A percentile compares a stretch with the other conserved stretches of the same genome.
phyloP scores from a whole-genome alignment of 495 filamentous ascomycete species.

The Neurospora sp. region DNA sequence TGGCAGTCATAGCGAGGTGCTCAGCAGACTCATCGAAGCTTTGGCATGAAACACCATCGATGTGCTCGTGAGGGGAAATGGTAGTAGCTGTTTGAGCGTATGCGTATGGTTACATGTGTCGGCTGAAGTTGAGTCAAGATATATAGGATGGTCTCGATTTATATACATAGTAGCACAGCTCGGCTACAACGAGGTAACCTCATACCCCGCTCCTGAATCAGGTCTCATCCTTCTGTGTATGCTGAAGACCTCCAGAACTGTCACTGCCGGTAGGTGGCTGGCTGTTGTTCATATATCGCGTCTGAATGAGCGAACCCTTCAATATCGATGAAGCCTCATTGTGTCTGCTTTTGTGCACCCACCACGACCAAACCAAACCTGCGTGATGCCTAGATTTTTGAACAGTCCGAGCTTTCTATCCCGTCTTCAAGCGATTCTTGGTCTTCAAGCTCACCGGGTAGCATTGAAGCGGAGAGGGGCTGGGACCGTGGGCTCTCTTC shows the following conservation, averaged over 20 bases:
- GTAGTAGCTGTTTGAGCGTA: not conserved
- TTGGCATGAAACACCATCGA: not conserved
- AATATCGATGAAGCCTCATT: not conserved
- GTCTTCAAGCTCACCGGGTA: not conserved
- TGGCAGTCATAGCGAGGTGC: not conserved
- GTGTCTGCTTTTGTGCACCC: not conserved
- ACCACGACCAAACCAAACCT: not conserved
- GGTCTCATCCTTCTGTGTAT: not conserved
- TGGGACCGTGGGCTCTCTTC: not conserved
- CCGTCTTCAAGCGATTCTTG: not conserved
- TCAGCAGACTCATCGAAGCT: not conserved
- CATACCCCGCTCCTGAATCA: not conserved
- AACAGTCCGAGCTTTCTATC: not conserved
- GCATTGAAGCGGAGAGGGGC: not conserved
- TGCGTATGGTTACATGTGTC: not conserved
- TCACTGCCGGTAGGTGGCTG: not conserved
- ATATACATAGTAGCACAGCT: not conserved
- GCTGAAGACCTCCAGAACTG: not conserved
- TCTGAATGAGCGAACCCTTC: not conserved
- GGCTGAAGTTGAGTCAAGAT: not conserved
- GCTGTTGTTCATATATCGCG: not conserved
- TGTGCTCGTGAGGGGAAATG: not conserved
- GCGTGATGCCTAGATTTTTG: not conserved
- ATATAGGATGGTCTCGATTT: not conserved
- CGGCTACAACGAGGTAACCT: not conserved